A percentile compares a stretch with the other conserved stretches of the same genome.
These are phyloP conservation scores for Alternaria sp. DNA, from an alignment of 2,329 filamentous ascomycete species.

Conservation along the genomic window DNA sequence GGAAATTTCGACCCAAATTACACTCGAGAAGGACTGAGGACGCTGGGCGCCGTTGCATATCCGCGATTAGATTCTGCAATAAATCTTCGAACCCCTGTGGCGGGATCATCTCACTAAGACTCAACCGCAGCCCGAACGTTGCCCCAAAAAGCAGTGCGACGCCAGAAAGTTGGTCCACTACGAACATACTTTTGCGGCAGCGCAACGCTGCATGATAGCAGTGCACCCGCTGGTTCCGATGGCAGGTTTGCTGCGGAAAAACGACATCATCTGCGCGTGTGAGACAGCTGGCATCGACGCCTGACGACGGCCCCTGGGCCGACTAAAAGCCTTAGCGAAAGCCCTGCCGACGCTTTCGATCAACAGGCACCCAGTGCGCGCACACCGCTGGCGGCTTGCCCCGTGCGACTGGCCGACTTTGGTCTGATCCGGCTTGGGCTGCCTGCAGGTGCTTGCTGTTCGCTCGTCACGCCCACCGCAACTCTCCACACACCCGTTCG, in stretches of 20 bases:
- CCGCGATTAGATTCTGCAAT: constrained; percentile 27
- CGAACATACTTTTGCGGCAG: constrained; percentile 18
- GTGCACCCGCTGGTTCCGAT: background rate
- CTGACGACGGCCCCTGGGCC: constrained; percentile 34
- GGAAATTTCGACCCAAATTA: constrained; percentile 91
- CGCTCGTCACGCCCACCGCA: constrained; percentile 36
- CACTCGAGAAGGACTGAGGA: constrained; percentile 56
- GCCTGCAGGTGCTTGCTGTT: constrained; percentile 40
- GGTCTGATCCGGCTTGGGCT: constrained; percentile 28
- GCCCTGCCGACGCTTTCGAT: constrained; percentile 37
- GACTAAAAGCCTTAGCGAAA: constrained; percentile 28
- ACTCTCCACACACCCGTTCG: constrained; percentile 30
- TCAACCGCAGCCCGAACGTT: constrained; percentile 29
- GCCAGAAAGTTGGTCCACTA: background rate
- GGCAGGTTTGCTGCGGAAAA: constrained; percentile 8
- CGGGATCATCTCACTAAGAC: constrained; percentile 23
- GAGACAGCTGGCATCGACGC: constrained; percentile 38
- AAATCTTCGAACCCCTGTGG: constrained; percentile 24
- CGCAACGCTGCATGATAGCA: constrained; percentile 3
- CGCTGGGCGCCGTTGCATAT: constrained; percentile 21
- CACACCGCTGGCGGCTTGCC: constrained; percentile 42
- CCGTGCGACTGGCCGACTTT: constrained; percentile 35
- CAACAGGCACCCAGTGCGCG: constrained; percentile 34
- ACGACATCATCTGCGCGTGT: constrained; percentile 28
- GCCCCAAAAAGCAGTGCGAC: constrained; percentile 17